Evolutionary conservation across 2,329 filamentous ascomycete genomes (phyloP), one percentile per base, ranked within the genome.

Genomic region (Cadophora sp.): DNA sequence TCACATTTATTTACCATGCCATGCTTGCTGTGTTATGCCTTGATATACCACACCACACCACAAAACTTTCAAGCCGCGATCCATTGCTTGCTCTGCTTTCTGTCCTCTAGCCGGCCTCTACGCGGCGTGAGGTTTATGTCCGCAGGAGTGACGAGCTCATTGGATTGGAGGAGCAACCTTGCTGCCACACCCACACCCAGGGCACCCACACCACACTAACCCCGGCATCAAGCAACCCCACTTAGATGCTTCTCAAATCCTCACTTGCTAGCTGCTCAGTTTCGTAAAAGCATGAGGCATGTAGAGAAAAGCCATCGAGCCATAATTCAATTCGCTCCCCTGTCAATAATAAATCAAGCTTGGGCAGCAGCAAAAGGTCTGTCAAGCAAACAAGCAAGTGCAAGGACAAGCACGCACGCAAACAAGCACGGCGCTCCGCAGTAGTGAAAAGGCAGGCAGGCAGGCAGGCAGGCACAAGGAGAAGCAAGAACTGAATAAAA

Each of bases 101-200:
- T 41, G 20, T 41, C 14, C 18, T 56, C 30, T 39, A 43, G n/a
- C 63, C 47, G 64, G 62, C 55, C 41, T 61, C 50, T 62, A 55
- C 62, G 55, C 60, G 53, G 48, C 30, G 27, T 45, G 45, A 39
- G 59, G 48, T 50, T 24, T 48, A 39, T 36, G 51, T 16, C 6
- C 30, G 53, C 39, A 18, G 53, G 36, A 11, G 33, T 58, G 53
- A 20, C 33, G 53, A 39, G 53, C 39, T 7, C 56, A 48, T 43
- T 62, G 67, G 62, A 71, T 68, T 68, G 70, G 66, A 63, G 55
- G 66, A 66, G 65, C 36, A 68, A 67, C 65, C 67, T 63, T 65
- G 69, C 48, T 68, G 58, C 53, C 62, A 62, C 62, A 58, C 65
- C 6, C 27, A 30, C 6, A 30, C 6, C 27, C 27, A 30, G n/a